Base-by-base conservation (phyloP, 345 rosid genomes). In the Populus nigra region DNA sequence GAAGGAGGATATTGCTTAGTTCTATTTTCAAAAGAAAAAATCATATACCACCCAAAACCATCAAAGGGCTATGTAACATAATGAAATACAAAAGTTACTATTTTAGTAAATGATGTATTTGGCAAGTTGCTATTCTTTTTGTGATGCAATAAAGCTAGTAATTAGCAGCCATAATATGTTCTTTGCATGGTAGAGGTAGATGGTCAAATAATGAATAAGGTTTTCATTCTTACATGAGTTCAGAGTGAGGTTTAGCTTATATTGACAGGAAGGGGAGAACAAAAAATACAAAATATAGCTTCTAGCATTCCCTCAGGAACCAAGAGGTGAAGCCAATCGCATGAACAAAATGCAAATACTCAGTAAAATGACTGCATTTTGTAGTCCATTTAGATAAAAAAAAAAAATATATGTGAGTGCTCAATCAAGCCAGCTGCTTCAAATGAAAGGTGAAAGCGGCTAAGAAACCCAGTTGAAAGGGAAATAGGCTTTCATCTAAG, bases 1-100 rank as follows among this genome's bases (percentile, higher is more conserved):
- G 70, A 72, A 27, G 47, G 59, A 55, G 27, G 72, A 78, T 23
- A 75, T 29, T 68, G 75, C 72, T 69, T 18, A 25, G 45, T 65
- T 50, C 50, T 45, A 72, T n/a, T 55, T 36, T 65, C 68, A 25
- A 25, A 59, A 39, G 59, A 53, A 73, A 41, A 16, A 45, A 41
- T 8, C 12, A 35, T 2, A 31, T 0, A 36, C 11, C 27, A 31
- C 61, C 12, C 8, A 20, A 45, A 22, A 47, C 35, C 2, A 59
- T 50, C 31, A 49, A 49, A 27, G 47, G 49, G 59, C 57, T 74
- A 2, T 41, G 65, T 18, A 36, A 20, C 69, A 74, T 62, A 23
- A 17, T 41, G 66, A 68, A 27, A 27, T 25, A 43, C 27, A 74
- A 10, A 20, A 43, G 29, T 11, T 47, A 11, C 45, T 8, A 66